These are phyloP conservation scores for Candida frijolesensis DNA, from an alignment of 1,139 yeast species.

Conservation along the genomic window DNA sequence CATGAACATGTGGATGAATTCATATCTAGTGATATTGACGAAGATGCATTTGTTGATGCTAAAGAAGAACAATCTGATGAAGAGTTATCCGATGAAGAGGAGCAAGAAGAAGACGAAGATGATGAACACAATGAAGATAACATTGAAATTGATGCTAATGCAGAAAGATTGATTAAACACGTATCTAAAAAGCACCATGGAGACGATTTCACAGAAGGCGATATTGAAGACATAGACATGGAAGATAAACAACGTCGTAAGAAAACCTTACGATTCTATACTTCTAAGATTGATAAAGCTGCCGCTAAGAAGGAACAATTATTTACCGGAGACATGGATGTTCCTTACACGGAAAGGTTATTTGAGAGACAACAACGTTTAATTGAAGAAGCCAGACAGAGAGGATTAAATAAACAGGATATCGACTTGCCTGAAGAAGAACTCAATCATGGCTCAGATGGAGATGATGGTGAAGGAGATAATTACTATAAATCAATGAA, in stretches of 20 bases:
- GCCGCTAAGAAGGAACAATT: constrained; percentile 55
- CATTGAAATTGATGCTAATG: constrained; percentile 48
- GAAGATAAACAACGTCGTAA: constrained; percentile 86
- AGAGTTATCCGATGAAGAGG: constrained; percentile 19
- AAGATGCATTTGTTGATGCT: constrained; percentile 30
- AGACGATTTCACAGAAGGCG: constrained; percentile 64
- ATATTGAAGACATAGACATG: constrained; percentile 73
- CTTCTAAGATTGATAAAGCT: constrained; percentile 92
- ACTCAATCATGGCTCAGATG: constrained; percentile 23
- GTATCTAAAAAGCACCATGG: constrained; percentile 21
- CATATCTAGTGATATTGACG: constrained; percentile 27
- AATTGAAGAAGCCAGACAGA: constrained; percentile 81
- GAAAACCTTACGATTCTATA: constrained; percentile 88
- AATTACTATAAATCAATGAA: constrained; percentile 57
- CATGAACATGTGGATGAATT: constrained; percentile 21
- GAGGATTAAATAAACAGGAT: constrained; percentile 62
- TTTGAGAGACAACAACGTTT: constrained; percentile 88
- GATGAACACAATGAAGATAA: constrained; percentile 8
- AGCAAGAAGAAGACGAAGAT: constrained; percentile 19
- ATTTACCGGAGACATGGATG: constrained; percentile 81
- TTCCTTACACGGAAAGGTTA: constrained; percentile 90
- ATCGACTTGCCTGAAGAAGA: constrained; percentile 54
- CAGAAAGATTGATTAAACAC: constrained; percentile 48
- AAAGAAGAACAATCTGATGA: constrained; percentile 25
- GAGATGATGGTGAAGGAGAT: constrained; percentile 52